phyloP scores from a whole-genome alignment of 202 grass and related monocot species.

The Brachypodium distachyon region DNA sequence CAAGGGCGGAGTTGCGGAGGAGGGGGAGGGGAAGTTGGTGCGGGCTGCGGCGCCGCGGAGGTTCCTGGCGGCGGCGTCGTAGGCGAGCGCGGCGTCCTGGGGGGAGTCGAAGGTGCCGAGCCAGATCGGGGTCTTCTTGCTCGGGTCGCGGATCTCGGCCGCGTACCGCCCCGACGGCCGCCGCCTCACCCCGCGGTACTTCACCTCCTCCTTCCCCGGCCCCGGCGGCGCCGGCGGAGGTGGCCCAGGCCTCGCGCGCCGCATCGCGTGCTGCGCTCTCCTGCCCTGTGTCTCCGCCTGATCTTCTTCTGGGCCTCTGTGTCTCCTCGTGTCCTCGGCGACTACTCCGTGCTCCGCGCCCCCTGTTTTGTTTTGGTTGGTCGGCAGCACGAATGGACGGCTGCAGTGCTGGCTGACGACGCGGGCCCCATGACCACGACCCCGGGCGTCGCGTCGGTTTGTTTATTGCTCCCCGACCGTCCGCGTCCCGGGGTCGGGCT shows the following conservation, averaged over 20 bases:
- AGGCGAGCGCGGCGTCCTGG: conserved; percentile 52
- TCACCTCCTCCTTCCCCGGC: conserved; percentile 15
- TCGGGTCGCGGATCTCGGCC: conserved; percentile 74
- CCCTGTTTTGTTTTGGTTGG: conserved; percentile 17
- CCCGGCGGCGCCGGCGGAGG: conserved; percentile 9
- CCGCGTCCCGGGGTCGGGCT: conserved; percentile 23
- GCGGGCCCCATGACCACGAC: conserved; percentile 32
- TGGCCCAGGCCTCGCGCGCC: conserved; percentile 34
- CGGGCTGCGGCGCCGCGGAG: conserved; percentile 36
- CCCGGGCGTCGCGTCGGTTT: conserved; percentile 27
- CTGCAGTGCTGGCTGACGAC: not conserved
- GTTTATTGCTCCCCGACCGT: not conserved
- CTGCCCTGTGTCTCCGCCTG: not conserved
- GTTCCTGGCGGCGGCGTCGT: conserved; percentile 48
- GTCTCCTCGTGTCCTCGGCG: conserved; percentile 1
- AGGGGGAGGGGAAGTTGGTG: conserved; percentile 28
- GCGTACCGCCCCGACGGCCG: conserved; percentile 70
- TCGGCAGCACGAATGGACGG: conserved; percentile 17
- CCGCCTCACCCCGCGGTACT: conserved; percentile 59
- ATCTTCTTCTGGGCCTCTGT: not conserved
- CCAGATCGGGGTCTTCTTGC: conserved; percentile 74
- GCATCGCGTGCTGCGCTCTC: not conserved
- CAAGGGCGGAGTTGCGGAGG: not conserved
- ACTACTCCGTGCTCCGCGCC: conserved; percentile 12
- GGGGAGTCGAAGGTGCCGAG: conserved; percentile 79